Conservation (phyloP, 495 filamentous ascomycete genomes). For the Evernia prunastri region DNA sequence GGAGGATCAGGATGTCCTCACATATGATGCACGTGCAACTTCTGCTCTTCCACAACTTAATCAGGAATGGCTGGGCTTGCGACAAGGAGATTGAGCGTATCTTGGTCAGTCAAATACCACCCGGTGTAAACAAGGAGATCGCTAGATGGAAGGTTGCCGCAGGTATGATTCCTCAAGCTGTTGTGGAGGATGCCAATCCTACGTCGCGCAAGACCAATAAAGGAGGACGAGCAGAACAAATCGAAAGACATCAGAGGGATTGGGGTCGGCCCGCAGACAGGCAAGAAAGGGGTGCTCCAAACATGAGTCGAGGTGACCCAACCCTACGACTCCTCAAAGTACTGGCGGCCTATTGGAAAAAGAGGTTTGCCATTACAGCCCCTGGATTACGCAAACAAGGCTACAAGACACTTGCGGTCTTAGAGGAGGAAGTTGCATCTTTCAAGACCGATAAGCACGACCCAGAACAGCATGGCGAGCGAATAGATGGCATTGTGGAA, state of each 20-base stretch:
- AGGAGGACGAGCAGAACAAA: constrained; percentile 38
- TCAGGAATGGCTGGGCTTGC: constrained; percentile 82
- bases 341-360: constrained; percentile 79
- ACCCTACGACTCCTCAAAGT: constrained; percentile 70
- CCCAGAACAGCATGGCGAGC: constrained; percentile 63
- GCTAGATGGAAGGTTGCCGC: constrained; percentile 65
- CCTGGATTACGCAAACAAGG: constrained; percentile 84
- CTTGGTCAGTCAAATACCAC: constrained; percentile 62
- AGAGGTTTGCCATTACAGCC: constrained; percentile 67
- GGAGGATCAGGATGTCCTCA: constrained; percentile 65
- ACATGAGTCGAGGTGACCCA: constrained; percentile 76
- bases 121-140: constrained; percentile 61
- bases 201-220: constrained; percentile 22
- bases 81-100: constrained; percentile 73
- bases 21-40: constrained; percentile 88
- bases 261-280: constrained; percentile 66
- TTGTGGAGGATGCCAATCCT: constrained; percentile 21
- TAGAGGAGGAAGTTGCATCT: constrained; percentile 57
- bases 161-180: constrained; percentile 46
- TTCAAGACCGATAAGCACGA: constrained; percentile 60
- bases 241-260: constrained; percentile 51
- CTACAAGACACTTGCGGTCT: constrained; percentile 62
- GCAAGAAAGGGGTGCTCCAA: constrained; percentile 60
- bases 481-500: constrained; percentile 54
- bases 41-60: constrained; percentile 78